Evolutionary conservation across 192 early-diverging fungal genomes (phyloP), one percentile per base, ranked within the genome.

Genomic region (Cetraspora pellucida): DNA sequence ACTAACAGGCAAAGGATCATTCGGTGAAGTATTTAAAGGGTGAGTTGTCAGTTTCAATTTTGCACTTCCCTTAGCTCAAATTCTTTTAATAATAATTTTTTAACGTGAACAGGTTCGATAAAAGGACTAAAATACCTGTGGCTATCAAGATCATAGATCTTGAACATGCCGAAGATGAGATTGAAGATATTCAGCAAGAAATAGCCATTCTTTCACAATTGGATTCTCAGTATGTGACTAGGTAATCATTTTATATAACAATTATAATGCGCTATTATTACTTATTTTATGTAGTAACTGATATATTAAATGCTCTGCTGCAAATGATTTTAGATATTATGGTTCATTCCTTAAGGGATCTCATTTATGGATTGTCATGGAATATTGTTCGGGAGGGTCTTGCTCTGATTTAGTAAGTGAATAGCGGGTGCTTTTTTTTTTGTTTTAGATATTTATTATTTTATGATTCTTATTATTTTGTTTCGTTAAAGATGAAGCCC

Each of bases 141-240:
- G 97, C 97, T 8, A 97, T 99, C 77, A 99, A 99, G 81, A 93
- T 98, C 57, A 97, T 99, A 79, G 95, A 99, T 82, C 84, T 99
- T 23, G 96, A 98, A 82, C 94, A 89, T 78, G 93, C 94, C 23
- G 97, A 99, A 81, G 97, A 98, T 79, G 96, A 98, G 79, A 97
- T 98, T 74, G 97, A 98, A 78, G 97, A 99, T 87, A 97, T 99
- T 80, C 97, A 96, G 81, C 93, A 95, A 78, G 97, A 99, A 79
- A 98, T 98, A 81, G 90, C 89, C 67, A 97, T 99, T 67, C 85
- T 99, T 31, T 96, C 95, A 59, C 96, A 97, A 79, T 84, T 97
- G 72, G 91, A 96, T 81, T 95, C 95, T 10, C 87, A 87, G 23
- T 92, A 92, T 79, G 93, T 97, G 50, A 96, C 94, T 72, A 87